Evolutionary conservation across 331 rosid genomes (phyloP).

Genomic region (Cydonia oblonga): DNA sequence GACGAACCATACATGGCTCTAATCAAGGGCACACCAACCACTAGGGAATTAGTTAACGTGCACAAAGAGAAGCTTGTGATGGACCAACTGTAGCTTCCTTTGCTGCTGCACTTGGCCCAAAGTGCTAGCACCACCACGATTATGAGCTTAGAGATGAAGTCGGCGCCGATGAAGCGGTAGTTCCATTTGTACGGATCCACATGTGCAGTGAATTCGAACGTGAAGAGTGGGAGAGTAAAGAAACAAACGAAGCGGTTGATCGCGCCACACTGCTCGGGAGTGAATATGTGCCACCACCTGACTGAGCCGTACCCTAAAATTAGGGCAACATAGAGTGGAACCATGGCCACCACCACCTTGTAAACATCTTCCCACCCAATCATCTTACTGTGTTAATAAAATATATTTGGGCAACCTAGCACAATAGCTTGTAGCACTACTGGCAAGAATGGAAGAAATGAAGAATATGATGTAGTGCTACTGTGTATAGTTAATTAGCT

Average conservation of each 20-base stretch:
- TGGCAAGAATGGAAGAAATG: not conserved
- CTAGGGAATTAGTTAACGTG: conserved; percentile 64
- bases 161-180: conserved; percentile 49
- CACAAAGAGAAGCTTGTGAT: conserved; percentile 79
- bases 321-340: conserved; percentile 71
- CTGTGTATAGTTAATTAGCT: not conserved
- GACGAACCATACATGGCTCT: conserved; percentile 67
- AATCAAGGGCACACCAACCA: conserved; percentile 72
- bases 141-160: conserved; percentile 60
- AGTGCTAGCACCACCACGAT: conserved; percentile 45
- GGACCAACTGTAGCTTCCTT: conserved; percentile 66
- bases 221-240: conserved; percentile 85
- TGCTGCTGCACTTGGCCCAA: conserved; percentile 61
- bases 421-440: not conserved
- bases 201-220: conserved; percentile 66
- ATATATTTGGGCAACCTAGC: not conserved
- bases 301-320: conserved; percentile 79
- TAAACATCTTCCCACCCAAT: conserved; percentile 80
- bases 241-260: conserved; percentile 74
- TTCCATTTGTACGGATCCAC: conserved; percentile 83
- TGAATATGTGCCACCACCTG: conserved; percentile 80
- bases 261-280: conserved; percentile 69
- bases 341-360: conserved; percentile 67
- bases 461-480: too few relatives aligned
- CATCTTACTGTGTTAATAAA: conserved; percentile 19